A percentile compares a stretch with the other conserved stretches of the same genome.
Evolutionary conservation across 352 stramenopile genomes (phyloP).

Genomic region (Globisporangium middletonii): DNA sequence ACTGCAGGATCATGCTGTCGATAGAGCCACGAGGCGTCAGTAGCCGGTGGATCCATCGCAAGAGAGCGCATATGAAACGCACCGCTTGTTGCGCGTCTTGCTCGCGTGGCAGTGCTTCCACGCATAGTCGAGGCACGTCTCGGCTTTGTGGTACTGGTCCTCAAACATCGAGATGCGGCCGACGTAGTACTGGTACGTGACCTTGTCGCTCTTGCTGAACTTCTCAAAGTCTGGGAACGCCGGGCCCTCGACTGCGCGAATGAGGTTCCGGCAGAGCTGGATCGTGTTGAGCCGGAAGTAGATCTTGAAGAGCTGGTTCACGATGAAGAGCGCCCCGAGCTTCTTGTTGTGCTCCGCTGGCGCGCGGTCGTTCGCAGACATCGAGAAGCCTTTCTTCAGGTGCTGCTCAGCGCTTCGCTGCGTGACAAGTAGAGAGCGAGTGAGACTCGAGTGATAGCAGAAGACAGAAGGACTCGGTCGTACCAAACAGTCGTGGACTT

Average conservation of each 20-base stretch:
- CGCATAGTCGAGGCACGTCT: constrained; percentile 92
- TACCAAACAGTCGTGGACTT: constrained; percentile 70
- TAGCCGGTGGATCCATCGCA: too few species aligned
- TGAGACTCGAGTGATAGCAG: not conserved
- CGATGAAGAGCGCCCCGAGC: constrained; percentile 86
- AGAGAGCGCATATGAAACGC: not conserved
- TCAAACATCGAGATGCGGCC: constrained; percentile 96
- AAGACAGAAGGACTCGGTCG: not conserved
- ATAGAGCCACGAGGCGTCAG: too few species aligned
- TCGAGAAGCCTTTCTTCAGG: constrained; percentile 83
- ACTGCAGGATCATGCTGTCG: constrained; percentile 89
- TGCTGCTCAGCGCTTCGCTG: constrained; percentile 76
- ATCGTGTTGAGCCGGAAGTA: constrained; percentile 96
- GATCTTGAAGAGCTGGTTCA: constrained; percentile 96
- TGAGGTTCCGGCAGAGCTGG: constrained; percentile 93
- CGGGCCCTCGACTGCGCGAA: constrained; percentile 75
- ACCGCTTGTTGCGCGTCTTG: constrained; percentile 87
- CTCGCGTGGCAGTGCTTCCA: constrained; percentile 89
- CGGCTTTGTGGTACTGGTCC: constrained; percentile 94
- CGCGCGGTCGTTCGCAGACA: constrained; percentile 79
- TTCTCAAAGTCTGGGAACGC: constrained; percentile 73
- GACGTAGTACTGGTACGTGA: constrained; percentile 95
- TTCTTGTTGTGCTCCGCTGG: constrained; percentile 81
- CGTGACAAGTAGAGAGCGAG: not conserved
- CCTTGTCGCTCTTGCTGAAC: constrained; percentile 85